Conservation (phyloP, 1,284 basidiomycete species). For the Phlebopus sp. region DNA sequence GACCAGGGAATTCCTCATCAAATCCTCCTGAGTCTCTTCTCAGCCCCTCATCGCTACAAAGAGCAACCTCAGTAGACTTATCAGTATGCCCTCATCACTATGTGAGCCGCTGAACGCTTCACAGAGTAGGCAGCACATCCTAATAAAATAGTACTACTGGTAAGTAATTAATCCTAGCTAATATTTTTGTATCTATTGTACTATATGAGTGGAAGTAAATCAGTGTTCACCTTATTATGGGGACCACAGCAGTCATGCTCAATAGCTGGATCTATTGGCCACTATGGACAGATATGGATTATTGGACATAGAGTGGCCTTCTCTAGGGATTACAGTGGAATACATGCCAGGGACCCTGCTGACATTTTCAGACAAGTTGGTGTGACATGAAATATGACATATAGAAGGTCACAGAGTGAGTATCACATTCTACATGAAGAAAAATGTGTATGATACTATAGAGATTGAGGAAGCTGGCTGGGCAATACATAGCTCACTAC, state of each 20-base stretch:
- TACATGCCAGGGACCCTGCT: conserved; percentile 6
- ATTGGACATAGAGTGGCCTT: neutral
- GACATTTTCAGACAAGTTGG: conserved; percentile 4
- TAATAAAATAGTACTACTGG: no score
- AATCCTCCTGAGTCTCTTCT: no score
- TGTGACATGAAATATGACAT: conserved; percentile 2
- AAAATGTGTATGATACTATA: conserved; percentile 1
- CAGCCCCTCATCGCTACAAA: no score
- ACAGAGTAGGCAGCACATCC: no score
- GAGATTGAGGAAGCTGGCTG: neutral
- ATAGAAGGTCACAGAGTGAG: neutral
- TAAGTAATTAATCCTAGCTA: no score
- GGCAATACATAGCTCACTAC: no score
- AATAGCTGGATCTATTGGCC: conserved; percentile 5
- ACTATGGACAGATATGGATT: neutral
- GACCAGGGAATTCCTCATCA: no score
- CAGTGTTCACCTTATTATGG: conserved; percentile 5
- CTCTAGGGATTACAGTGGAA: neutral
- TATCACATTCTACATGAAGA: conserved; percentile 8
- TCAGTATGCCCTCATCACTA: no score
- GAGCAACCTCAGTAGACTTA: no score
- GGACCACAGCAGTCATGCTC: neutral
- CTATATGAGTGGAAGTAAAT: conserved; percentile 1
- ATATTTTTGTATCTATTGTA: conserved; percentile 6
- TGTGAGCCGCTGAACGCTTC: no score